Evolutionary conservation across 1,284 basidiomycete genomes (phyloP).

Genomic region (Leccinum griseonigrum): DNA sequence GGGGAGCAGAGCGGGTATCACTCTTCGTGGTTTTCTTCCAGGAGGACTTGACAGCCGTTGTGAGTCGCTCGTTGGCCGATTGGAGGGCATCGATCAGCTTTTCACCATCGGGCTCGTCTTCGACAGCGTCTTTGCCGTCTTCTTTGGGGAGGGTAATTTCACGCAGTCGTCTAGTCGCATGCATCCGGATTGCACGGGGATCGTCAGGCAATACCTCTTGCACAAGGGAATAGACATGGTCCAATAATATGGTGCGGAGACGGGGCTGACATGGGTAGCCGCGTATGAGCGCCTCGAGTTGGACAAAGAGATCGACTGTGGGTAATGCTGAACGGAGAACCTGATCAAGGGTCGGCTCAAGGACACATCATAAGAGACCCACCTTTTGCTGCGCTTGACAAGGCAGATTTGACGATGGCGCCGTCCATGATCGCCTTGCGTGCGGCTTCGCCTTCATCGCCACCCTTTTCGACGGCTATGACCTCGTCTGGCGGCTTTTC

Average conservation of each 20-base stretch:
- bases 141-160: conserved; percentile 17
- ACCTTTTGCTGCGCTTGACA: conserved; percentile 67
- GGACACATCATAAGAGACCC: conserved; percentile 15
- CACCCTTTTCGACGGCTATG: conserved; percentile 32
- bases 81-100: conserved; percentile 56
- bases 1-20: conserved; percentile 13
- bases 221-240: conserved; percentile 53
- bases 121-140: conserved; percentile 2
- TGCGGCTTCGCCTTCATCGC: conserved; percentile 47
- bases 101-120: conserved; percentile 33
- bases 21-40: neutral
- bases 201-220: conserved; percentile 45
- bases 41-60: conserved; percentile 30
- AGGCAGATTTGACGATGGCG: conserved; percentile 68
- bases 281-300: conserved; percentile 52
- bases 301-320: conserved; percentile 55
- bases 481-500: conserved; percentile 26
- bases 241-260: conserved; percentile 49
- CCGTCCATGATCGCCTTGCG: conserved; percentile 65
- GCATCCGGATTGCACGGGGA: conserved; percentile 50
- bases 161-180: conserved; percentile 45
- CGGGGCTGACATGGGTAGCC: conserved; percentile 51
- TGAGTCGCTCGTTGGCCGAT: conserved; percentile 57
- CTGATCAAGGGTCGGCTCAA: neutral
- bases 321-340: conserved; percentile 47